Evolutionary conservation across 2,329 filamentous ascomycete genomes (phyloP), one percentile per base, ranked within the genome.

Genomic region (Phialophora macrospora): DNA sequence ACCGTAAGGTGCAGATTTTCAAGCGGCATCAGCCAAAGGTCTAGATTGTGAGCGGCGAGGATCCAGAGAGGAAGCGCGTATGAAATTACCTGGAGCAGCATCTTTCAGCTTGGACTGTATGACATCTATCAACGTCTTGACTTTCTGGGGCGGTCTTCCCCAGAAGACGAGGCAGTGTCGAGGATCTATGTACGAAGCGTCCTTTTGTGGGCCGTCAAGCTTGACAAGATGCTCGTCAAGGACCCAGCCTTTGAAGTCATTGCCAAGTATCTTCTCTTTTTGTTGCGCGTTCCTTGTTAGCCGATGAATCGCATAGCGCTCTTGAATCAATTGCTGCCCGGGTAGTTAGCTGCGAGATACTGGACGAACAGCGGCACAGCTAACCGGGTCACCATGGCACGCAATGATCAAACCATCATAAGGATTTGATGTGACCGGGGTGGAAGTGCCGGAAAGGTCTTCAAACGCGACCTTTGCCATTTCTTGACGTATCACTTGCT

Each of bases 131-230:
- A 98, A 79, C 22, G 84, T 79, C 54, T 89, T 82, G 20, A 97
- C 82, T 71, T 89, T 87, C 54, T 86, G 79, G 0, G 93, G 90
- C 17, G 94, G 94, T 6, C 93, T 84, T 3, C 91, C 92, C 92
- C 93, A 97, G 74, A 97, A 88, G 0, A 93, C 91, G 11, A 97
- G 82, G 75, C 93, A 96, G 73, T 97, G 84, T 48, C 94, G 83
- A 49, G 87, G 85, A 75, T 98, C 94, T 59, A 82, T 76, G 75
- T 90, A 96, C 0, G 86, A 87, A 0, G 88, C 88, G 68, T 91
- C 84, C 41, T 89, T 79, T 0, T 83, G 77, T 0, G 85, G 84
- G 51, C 88, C 83, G 70, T 89, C 85, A 34, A 97, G 80, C 62
- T 88, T 88, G 57, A 88, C 80, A 0, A 97, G 83, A 62, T 92